These are phyloP conservation scores for Paxillus involutus DNA, from an alignment of 768 basidiomycete species.

Conservation along the genomic window DNA sequence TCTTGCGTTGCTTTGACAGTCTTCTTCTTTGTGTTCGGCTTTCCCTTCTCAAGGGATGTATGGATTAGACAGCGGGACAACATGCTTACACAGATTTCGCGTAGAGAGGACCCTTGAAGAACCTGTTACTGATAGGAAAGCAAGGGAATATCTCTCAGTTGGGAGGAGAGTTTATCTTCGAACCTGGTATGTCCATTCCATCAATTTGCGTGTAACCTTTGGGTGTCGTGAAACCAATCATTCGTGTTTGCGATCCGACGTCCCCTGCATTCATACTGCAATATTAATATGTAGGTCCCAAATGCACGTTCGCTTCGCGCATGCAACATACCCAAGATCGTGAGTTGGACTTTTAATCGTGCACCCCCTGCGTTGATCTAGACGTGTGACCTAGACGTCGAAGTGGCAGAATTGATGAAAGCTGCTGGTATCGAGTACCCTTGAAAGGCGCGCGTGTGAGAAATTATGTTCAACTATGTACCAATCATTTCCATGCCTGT, in stretches of 20 bases:
- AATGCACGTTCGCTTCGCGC: slow-evolving; percentile 53
- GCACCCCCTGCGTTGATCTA: not conserved
- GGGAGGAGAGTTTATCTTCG: slow-evolving; percentile 64
- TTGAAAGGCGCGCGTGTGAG: slow-evolving; percentile 10
- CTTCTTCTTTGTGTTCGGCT: not conserved
- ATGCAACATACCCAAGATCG: slow-evolving; percentile 69
- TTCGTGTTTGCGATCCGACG: no score
- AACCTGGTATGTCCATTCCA: slow-evolving; percentile 55
- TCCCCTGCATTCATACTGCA: no score
- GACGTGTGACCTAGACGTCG: slow-evolving; percentile 38
- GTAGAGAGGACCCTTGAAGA: slow-evolving; percentile 40
- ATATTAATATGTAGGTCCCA: no score
- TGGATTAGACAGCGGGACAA: not conserved
- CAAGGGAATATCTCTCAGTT: slow-evolving; percentile 62
- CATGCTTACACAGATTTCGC: no score
- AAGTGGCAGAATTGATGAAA: slow-evolving; percentile 49
- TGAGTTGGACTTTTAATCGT: slow-evolving; percentile 6
- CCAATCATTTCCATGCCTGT: no score
- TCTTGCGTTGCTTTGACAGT: not conserved
- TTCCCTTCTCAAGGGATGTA: no score
- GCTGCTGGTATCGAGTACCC: slow-evolving; percentile 37
- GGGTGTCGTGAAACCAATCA: no score
- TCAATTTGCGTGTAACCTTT: no score
- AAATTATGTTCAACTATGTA: no score
- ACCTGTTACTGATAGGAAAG: slow-evolving; percentile 50